Evolutionary conservation across 1,284 basidiomycete species (phyloP).

Genomic region (Xanthoconium separans): DNA sequence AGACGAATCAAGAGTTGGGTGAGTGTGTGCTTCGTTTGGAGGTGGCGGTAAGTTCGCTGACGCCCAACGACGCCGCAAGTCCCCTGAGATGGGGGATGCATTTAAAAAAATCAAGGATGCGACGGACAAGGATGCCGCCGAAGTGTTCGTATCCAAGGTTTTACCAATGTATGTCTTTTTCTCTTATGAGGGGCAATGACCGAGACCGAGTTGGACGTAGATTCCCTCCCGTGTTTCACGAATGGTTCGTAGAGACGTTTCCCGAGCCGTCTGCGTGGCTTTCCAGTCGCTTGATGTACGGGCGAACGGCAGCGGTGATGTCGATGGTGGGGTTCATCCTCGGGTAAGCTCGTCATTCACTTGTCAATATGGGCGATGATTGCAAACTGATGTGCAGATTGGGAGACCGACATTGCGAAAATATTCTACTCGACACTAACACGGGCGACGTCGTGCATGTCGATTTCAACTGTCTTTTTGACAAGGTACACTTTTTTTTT

Average conservation of each 20-base stretch:
- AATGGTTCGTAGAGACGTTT: slow-evolving; percentile 97
- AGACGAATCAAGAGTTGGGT: slow-evolving; percentile 66
- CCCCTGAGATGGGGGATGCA: slow-evolving; percentile 49
- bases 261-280: slow-evolving; percentile 97
- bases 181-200: slow-evolving; percentile 3
- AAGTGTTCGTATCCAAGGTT: slow-evolving; percentile 62
- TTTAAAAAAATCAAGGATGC: slow-evolving; percentile 60
- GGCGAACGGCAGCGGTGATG: slow-evolving; percentile 94
- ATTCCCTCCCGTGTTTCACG: slow-evolving; percentile 88
- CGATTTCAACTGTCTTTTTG: slow-evolving; percentile 98
- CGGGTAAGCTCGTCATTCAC: slow-evolving; percentile 52
- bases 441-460: slow-evolving; percentile 95
- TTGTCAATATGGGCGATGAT: not conserved
- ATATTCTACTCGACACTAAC: slow-evolving; percentile 89
- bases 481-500: slow-evolving; percentile 59
- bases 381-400: slow-evolving; percentile 50
- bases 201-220: slow-evolving; percentile 40
- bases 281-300: slow-evolving; percentile 82
- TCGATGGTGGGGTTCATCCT: slow-evolving; percentile 98
- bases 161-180: slow-evolving; percentile 51
- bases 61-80: slow-evolving; percentile 21
- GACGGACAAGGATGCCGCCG: slow-evolving; percentile 51
- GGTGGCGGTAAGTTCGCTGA: not conserved
- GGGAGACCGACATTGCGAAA: slow-evolving; percentile 98
- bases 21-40: slow-evolving; percentile 23